Evolutionary conservation across 768 basidiomycete genomes (phyloP).

Genomic region (Mycena galopus): DNA sequence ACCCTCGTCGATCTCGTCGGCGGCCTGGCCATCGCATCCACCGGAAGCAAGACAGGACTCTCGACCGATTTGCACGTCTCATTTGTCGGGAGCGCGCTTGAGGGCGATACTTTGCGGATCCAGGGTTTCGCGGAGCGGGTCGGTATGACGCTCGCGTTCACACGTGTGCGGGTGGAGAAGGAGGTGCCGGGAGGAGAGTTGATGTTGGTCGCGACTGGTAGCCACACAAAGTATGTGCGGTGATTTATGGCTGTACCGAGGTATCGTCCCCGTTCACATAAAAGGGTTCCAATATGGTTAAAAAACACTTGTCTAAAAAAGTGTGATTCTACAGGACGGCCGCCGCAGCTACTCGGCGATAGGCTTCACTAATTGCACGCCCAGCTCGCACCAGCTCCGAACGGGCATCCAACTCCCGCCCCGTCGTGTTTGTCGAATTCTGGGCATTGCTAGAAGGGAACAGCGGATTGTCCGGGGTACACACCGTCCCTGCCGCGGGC

Average conservation of each 20-base stretch:
- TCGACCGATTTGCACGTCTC: conserved; percentile 35
- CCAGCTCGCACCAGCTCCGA: background rate
- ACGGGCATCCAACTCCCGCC: no score
- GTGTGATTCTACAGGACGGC: no score
- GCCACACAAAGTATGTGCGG: conserved; percentile 35
- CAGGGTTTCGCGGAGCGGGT: conserved; percentile 32
- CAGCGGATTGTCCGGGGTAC: background rate
- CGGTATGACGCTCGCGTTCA: conserved; percentile 32
- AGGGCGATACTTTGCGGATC: conserved; percentile 32
- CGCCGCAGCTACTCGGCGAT: background rate
- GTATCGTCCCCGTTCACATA: no score
- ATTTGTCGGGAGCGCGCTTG: conserved; percentile 24
- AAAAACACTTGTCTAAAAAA: no score
- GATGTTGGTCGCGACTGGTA: conserved; percentile 32
- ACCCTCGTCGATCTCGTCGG: conserved; percentile 34
- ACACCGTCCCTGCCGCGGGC: background rate
- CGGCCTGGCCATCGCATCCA: conserved; percentile 29
- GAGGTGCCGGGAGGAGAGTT: conserved; percentile 4
- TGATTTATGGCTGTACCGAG: background rate
- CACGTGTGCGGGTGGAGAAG: conserved; percentile 31
- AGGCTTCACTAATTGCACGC: background rate
- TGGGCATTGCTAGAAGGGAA: background rate
- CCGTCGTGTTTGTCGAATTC: background rate
- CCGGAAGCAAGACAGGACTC: conserved; percentile 32
- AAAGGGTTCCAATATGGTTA: no score